A percentile compares a stretch with the other conserved stretches of the same genome.
phyloP scores from a whole-genome alignment of 176 grass and related monocot genomes.

The Avena atlantica region DNA sequence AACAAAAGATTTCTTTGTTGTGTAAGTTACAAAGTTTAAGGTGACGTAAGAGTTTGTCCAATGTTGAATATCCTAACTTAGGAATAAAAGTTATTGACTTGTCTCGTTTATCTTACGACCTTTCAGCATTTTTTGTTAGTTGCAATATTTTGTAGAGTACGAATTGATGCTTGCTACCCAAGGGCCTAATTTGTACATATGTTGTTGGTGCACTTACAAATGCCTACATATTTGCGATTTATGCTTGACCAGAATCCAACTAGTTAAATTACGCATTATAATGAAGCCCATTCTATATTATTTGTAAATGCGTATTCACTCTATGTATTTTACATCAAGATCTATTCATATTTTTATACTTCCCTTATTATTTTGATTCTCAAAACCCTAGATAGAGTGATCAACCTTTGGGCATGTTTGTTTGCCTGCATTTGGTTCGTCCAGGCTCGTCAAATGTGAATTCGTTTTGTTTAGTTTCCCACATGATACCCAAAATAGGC shows the following conservation, averaged over 20 bases:
- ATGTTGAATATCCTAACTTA: not conserved
- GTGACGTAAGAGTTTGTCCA: not conserved
- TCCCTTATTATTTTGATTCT: not conserved
- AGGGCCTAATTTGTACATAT: not conserved
- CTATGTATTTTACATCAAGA: not conserved
- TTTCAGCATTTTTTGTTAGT: not conserved
- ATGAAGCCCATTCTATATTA: not conserved
- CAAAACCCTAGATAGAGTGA: not conserved
- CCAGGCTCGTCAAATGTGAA: not conserved
- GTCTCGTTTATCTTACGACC: not conserved
- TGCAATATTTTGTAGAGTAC: not conserved
- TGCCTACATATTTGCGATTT: not conserved
- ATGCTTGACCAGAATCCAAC: not conserved
- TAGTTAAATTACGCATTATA: not conserved
- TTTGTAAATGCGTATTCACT: not conserved
- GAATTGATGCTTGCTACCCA: not conserved
- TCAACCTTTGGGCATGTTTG: not conserved
- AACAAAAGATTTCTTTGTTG: not conserved
- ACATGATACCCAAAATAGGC: too few relatives aligned
- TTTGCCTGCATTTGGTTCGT: not conserved
- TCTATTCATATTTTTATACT: not conserved
- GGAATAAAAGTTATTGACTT: not conserved
- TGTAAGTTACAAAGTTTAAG: not conserved
- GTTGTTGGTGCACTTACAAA: not conserved
- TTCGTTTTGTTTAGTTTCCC: not conserved